phyloP scores from a whole-genome alignment of 306 rosid species.

The Dalbergia oliveri region DNA sequence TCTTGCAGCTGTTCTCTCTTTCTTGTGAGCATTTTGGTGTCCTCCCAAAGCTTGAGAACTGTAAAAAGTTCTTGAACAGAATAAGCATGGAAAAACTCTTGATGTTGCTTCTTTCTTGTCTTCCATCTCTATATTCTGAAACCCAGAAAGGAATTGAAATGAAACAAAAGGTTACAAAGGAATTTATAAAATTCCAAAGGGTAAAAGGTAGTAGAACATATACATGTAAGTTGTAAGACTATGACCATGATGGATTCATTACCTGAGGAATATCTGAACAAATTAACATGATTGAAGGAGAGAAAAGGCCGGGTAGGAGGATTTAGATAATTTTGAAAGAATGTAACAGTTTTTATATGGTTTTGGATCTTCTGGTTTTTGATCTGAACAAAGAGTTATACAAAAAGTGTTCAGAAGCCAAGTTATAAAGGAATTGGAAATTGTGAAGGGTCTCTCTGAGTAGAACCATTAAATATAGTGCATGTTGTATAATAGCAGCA shows the following conservation, averaged over 20 bases:
- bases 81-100: conserved; percentile 74
- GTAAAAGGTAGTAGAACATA: neutral
- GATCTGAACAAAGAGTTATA: conserved; percentile 36
- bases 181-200: neutral
- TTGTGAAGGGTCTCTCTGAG: conserved; percentile 53
- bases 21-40: conserved; percentile 95
- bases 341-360: neutral
- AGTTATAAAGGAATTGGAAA: conserved; percentile 61
- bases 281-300: conserved; percentile 31
- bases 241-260: neutral
- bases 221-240: neutral
- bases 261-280: conserved; percentile 39
- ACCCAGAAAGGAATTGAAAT: conserved; percentile 5
- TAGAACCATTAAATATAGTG: conserved; percentile 55
- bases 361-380: conserved; percentile 41
- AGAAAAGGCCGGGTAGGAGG: conserved; percentile 18
- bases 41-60: conserved; percentile 93
- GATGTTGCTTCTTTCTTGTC: conserved; percentile 47
- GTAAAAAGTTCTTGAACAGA: conserved; percentile 81
- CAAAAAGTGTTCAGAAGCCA: conserved; percentile 54
- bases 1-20: conserved; percentile 80
- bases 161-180: neutral
- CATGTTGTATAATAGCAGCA: conserved; percentile 9
- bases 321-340: neutral
- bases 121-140: conserved; percentile 57